A percentile compares a stretch with the other conserved stretches of the same genome.
Evolutionary conservation across 257 asterid genomes (phyloP).

Genomic region (Striga asiatica): DNA sequence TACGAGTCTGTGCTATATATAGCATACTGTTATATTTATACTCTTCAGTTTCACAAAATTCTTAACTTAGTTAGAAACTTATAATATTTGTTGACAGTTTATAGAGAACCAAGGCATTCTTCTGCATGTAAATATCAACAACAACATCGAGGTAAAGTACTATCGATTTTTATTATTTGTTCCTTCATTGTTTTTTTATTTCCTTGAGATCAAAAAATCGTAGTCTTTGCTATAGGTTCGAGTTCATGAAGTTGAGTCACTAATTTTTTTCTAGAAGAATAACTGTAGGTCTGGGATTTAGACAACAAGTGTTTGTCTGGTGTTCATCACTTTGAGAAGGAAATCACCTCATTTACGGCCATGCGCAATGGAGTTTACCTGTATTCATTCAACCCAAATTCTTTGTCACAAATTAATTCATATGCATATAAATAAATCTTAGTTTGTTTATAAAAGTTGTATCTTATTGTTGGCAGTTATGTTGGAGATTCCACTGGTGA

Average conservation of each 20-base stretch:
- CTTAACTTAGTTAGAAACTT: slow-evolving; percentile 12
- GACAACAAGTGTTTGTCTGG: slow-evolving; percentile 45
- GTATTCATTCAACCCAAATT: slow-evolving; percentile 32
- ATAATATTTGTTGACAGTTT: slow-evolving; percentile 44
- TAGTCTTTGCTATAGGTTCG: background rate
- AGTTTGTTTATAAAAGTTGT: background rate
- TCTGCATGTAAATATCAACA: slow-evolving; percentile 50
- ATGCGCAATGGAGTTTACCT: slow-evolving; percentile 52
- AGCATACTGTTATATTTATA: too few species aligned
- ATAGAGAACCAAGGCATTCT: slow-evolving; percentile 65
- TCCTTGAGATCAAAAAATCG: background rate
- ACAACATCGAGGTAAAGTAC: slow-evolving; percentile 63
- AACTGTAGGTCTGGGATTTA: slow-evolving; percentile 76
- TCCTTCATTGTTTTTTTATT: background rate
- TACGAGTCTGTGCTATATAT: background rate
- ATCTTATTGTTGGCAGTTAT: slow-evolving; percentile 43
- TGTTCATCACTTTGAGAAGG: slow-evolving; percentile 45
- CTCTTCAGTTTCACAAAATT: background rate
- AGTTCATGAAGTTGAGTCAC: background rate
- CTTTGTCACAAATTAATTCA: background rate
- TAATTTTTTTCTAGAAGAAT: slow-evolving; percentile 8
- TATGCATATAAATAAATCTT: background rate
- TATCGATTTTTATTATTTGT: background rate
- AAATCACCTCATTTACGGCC: slow-evolving; percentile 50
- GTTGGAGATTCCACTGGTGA: slow-evolving; percentile 71